Conservation (phyloP, 805 yeast species). For the Allodekkera sacchari region DNA sequence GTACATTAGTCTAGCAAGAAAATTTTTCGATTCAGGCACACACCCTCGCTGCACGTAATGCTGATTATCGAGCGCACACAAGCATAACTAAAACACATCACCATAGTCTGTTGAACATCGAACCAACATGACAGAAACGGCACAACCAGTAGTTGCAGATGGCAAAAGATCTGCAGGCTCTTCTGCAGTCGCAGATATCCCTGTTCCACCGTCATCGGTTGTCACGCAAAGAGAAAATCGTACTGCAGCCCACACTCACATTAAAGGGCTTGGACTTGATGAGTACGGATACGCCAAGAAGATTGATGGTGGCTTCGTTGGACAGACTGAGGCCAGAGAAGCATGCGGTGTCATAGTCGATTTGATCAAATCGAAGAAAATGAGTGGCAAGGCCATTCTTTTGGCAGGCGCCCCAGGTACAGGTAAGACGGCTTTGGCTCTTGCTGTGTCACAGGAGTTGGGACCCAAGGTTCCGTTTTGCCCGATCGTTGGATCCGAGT, state of each 20-base stretch:
- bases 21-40: no score
- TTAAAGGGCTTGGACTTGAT: slow-evolving; percentile 93
- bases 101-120: no score
- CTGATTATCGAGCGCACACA: no score
- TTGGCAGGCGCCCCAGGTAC: slow-evolving; percentile 98
- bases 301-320: slow-evolving; percentile 92
- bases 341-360: slow-evolving; percentile 93
- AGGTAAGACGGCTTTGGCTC: slow-evolving; percentile 97
- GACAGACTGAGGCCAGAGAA: slow-evolving; percentile 87
- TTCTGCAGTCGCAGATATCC: no score
- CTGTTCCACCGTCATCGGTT: slow-evolving; percentile 8
- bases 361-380: slow-evolving; percentile 88
- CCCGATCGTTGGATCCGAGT: slow-evolving; percentile 89
- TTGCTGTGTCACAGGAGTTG: slow-evolving; percentile 76
- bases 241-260: slow-evolving; percentile 94
- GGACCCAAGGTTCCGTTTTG: slow-evolving; percentile 87
- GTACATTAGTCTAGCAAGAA: no score
- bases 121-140: neutral
- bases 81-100: no score
- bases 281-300: slow-evolving; percentile 79
- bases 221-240: slow-evolving; percentile 13
- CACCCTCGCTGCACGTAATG: no score
- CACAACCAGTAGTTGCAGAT: no score
- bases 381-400: slow-evolving; percentile 93
- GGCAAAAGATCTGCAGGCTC: no score